Evolutionary conservation across 2,329 filamentous ascomycete genomes (phyloP).

Genomic region (Cryphonectria nitschkei): DNA sequence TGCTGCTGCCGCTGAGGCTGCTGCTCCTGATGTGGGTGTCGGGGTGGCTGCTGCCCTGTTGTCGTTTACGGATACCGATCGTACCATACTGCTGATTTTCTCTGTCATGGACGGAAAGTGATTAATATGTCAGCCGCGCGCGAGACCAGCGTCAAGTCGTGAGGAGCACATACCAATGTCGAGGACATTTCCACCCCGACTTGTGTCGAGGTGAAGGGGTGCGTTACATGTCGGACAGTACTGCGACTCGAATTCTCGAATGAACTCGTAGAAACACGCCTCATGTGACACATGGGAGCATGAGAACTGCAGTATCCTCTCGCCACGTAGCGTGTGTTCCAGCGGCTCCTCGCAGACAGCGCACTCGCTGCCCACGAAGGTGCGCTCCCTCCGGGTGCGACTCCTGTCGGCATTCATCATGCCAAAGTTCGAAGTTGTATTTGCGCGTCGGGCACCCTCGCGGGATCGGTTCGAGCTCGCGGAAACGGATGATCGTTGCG

Average conservation of each 20-base stretch:
- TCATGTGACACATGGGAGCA: slow-evolving; percentile 98
- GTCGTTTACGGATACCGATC: slow-evolving; percentile 75
- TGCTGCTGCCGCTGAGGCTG: slow-evolving; percentile 62
- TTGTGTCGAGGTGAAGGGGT: slow-evolving; percentile 88
- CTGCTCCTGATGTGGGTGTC: slow-evolving; percentile 58
- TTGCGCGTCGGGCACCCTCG: slow-evolving; percentile 41
- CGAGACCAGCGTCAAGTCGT: neutral
- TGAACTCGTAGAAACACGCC: slow-evolving; percentile 98
- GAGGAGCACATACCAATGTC: slow-evolving; percentile 72
- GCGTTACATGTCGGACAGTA: slow-evolving; percentile 94
- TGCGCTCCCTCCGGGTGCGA: slow-evolving; percentile 83
- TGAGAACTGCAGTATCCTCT: slow-evolving; percentile 92
- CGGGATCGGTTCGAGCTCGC: slow-evolving; percentile 42
- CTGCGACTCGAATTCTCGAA: slow-evolving; percentile 90
- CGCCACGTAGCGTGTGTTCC: slow-evolving; percentile 91
- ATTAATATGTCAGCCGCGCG: neutral
- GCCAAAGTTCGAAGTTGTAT: slow-evolving; percentile 55
- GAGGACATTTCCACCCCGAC: slow-evolving; percentile 87
- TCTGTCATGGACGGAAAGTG: slow-evolving; percentile 56
- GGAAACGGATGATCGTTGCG: slow-evolving; percentile 45
- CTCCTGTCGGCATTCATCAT: slow-evolving; percentile 76
- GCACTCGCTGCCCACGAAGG: slow-evolving; percentile 93
- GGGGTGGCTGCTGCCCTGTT: slow-evolving; percentile 55
- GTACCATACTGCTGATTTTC: slow-evolving; percentile 92
- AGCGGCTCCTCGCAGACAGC: slow-evolving; percentile 95